Conservation (phyloP, 306 rosid genomes). For the Vicia faba region DNA sequence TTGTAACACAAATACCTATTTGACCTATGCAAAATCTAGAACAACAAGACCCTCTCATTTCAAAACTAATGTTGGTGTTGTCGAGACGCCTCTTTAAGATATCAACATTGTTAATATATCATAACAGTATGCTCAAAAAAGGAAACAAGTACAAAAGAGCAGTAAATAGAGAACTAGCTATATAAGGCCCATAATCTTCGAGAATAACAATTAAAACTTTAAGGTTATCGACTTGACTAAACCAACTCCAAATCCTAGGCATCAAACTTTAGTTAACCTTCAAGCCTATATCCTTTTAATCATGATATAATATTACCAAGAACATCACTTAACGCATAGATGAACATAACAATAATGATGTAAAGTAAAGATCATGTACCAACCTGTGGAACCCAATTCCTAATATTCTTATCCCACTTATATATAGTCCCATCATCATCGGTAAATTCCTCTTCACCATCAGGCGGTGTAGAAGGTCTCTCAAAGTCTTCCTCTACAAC, state of each 20-base stretch:
- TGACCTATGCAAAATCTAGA: constrained; percentile 26
- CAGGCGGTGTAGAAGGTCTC: constrained; percentile 90
- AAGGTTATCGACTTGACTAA: background rate
- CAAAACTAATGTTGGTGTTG: constrained; percentile 17
- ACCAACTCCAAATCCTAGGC: constrained; percentile 7
- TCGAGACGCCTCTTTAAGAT: constrained; percentile 20
- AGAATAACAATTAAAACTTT: constrained; percentile 13
- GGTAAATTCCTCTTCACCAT: constrained; percentile 91
- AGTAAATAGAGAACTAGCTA: background rate
- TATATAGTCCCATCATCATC: constrained; percentile 94
- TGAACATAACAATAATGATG: background rate
- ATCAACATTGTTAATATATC: background rate
- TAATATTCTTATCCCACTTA: constrained; percentile 76
- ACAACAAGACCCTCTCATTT: constrained; percentile 7
- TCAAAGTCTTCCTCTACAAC: constrained; percentile 51
- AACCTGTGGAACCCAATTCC: constrained; percentile 97
- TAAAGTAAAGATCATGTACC: constrained; percentile 37
- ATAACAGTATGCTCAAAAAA: constrained; percentile 10
- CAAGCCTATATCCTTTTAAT: constrained; percentile 1
- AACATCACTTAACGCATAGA: background rate
- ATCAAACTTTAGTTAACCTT: constrained; percentile 10
- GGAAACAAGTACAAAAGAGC: constrained; percentile 2
- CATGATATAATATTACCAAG: constrained; percentile 33
- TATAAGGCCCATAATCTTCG: constrained; percentile 9
- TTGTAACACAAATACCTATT: background rate